Percentiles rank a stretch among this genome's conserved stretches.
Evolutionary conservation across 1,139 yeast species (phyloP).

Genomic region (Suhomyces anneliseae): DNA sequence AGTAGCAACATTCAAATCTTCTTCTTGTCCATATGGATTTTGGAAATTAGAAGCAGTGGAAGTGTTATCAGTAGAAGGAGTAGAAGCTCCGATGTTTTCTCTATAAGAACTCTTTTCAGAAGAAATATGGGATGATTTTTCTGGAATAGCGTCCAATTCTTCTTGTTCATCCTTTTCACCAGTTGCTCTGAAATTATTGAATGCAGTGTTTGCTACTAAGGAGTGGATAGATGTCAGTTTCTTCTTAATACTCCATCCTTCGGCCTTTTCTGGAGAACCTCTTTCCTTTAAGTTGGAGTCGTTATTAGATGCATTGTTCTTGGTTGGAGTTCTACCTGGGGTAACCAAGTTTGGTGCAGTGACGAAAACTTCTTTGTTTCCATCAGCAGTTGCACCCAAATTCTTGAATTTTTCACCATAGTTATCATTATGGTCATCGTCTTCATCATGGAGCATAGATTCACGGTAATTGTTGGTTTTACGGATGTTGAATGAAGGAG

Average conservation of each 20-base stretch:
- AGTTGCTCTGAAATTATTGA: slow-evolving; percentile 36
- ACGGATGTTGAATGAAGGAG: slow-evolving; percentile 22
- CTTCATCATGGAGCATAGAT: slow-evolving; percentile 19
- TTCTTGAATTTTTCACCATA: slow-evolving; percentile 19
- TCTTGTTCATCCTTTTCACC: slow-evolving; percentile 4
- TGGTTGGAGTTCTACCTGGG: slow-evolving; percentile 4
- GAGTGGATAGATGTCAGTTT: slow-evolving; percentile 23
- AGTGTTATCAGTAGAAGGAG: slow-evolving; percentile 28
- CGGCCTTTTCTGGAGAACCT: slow-evolving; percentile 21
- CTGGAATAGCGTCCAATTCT: slow-evolving; percentile 7
- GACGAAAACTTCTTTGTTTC: slow-evolving; percentile 35
- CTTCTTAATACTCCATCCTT: slow-evolving; percentile 6
- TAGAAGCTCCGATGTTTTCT: slow-evolving; percentile 9
- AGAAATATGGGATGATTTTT: slow-evolving; percentile 13
- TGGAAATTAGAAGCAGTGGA: slow-evolving; percentile 19
- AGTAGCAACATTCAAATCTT: slow-evolving; percentile 1
- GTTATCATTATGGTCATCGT: slow-evolving; percentile 16
- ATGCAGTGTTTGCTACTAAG: slow-evolving; percentile 43
- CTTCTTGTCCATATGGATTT: slow-evolving; percentile 2
- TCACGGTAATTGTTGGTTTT: slow-evolving; percentile 15
- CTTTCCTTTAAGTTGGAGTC: slow-evolving; percentile 16
- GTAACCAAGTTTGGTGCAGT: slow-evolving; percentile 38
- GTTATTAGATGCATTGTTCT: neutral
- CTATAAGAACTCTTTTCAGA: slow-evolving; percentile 20
- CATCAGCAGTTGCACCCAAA: slow-evolving; percentile 24